Evolutionary conservation across 805 yeast genomes (phyloP).

Genomic region (Kodamaea restingae): DNA sequence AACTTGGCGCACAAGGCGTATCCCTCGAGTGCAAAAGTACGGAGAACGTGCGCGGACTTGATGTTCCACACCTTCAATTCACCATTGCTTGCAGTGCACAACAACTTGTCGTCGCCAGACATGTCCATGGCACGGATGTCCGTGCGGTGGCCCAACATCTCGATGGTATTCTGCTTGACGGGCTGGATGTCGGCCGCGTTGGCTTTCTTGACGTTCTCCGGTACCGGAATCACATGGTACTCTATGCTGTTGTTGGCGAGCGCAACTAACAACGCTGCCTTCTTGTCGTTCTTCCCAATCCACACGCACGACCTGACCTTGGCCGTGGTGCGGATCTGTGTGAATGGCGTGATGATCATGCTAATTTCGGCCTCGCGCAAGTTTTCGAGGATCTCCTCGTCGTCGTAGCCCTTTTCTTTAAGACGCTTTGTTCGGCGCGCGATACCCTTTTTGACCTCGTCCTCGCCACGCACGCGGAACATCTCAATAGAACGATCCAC

Average conservation of each 20-base stretch:
- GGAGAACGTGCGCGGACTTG: conserved; percentile 64
- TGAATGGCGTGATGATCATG: conserved; percentile 64
- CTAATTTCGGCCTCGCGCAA: conserved; percentile 46
- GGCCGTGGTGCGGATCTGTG: conserved; percentile 58
- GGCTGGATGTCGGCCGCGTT: conserved; percentile 39
- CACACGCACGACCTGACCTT: conserved; percentile 68
- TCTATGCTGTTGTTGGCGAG: conserved; percentile 74
- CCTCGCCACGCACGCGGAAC: conserved; percentile 69
- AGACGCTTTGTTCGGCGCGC: conserved; percentile 75
- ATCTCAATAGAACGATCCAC: conserved; percentile 77
- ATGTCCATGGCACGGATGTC: conserved; percentile 83
- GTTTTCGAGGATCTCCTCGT: conserved; percentile 51
- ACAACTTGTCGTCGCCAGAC: conserved; percentile 71
- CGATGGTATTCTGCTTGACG: conserved; percentile 54
- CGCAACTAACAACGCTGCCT: conserved; percentile 58
- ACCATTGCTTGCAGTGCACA: conserved; percentile 91
- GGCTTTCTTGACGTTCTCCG: conserved; percentile 54
- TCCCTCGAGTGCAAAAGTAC: conserved; percentile 74
- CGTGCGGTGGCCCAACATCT: conserved; percentile 80
- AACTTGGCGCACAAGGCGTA: conserved; percentile 78
- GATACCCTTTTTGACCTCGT: conserved; percentile 75
- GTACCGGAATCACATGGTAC: conserved; percentile 52
- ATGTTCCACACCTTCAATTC: conserved; percentile 85
- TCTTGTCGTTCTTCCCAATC: conserved; percentile 44
- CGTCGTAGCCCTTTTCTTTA: conserved; percentile 59